These are phyloP conservation scores for Erodium maritimum DNA, from an alignment of 345 rosid genomes.

Conservation along the genomic window DNA sequence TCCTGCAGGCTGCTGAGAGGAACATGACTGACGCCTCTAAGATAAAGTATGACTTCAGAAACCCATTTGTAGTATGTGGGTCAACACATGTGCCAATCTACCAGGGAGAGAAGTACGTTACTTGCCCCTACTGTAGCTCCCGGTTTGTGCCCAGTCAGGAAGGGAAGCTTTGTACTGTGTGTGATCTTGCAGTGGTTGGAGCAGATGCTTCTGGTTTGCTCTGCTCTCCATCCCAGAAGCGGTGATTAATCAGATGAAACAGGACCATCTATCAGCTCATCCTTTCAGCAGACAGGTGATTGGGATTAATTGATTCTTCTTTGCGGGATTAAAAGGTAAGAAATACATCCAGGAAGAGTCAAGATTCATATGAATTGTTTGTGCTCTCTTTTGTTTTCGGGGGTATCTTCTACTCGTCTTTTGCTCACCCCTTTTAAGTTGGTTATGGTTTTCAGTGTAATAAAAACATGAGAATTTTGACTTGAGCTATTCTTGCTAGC, in stretches of 20 bases:
- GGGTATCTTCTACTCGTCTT: too few relatives aligned
- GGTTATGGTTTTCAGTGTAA: neutral
- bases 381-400: neutral
- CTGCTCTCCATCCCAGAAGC: conserved; percentile 66
- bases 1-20: conserved; percentile 72
- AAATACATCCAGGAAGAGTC: neutral
- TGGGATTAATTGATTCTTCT: neutral
- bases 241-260: neutral
- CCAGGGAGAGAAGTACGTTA: conserved; percentile 73
- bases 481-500: neutral
- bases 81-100: conserved; percentile 87
- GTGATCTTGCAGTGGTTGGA: conserved; percentile 75
- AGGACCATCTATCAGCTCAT: neutral
- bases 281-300: neutral
- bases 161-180: conserved; percentile 62
- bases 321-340: neutral
- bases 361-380: neutral
- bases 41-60: conserved; percentile 84
- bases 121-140: conserved; percentile 80
- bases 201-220: conserved; percentile 91
- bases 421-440: neutral
- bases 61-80: conserved; percentile 86
- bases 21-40: conserved; percentile 53
- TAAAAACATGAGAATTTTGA: neutral
- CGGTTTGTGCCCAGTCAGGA: conserved; percentile 66